Evolutionary conservation across 805 yeast species (phyloP), one percentile per base, ranked within the genome.

Genomic region (Kodamaea neixiangensis): DNA sequence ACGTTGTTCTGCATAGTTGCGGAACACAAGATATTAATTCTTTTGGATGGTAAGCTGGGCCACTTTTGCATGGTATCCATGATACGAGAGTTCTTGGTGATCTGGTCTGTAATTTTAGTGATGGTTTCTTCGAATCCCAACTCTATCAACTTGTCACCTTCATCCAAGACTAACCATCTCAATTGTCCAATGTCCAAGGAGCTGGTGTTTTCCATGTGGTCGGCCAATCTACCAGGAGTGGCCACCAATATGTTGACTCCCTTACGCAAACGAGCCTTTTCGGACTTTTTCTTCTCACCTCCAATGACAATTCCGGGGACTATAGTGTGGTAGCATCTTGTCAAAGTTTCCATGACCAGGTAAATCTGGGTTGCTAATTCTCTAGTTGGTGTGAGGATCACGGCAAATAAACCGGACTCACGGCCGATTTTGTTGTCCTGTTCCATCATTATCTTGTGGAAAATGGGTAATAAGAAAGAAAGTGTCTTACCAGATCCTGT

Each of bases 401-500:
- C 68, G 0, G 97, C 98, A 71, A 90, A 92, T 10, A 94, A 73
- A 4, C 99, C 99, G 11, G 89, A 79, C 13, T 80, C 77, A 58
- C 98, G 79, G 39, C 66, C 66, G 48, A 81, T 64, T 7, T 69
- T 70, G 34, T 72, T 63, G 15, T 57, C 54, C 14, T 60, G 49
- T 59, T 82, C 81, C 22, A 75, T 68, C 81, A 90, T 81, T 40
- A 94, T 74, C 52, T 82, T 79, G 56, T 88, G 83, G 55, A 93
- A 67, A 17, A 96, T 85, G 1, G 99, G 99, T 35, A 96, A 71
- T 2, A 86, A 73, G 65, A 88, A 96, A 0, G 98, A 85, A 50
- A 94, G 69, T 0, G 99, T 94, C 68, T 94, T 94, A 68, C 99
- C 99, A 0, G 98, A 92, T 48, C 99, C 99, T 0, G 99, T 94